Conservation (phyloP, 306 rosid genomes). For the Medicago lupulina region DNA sequence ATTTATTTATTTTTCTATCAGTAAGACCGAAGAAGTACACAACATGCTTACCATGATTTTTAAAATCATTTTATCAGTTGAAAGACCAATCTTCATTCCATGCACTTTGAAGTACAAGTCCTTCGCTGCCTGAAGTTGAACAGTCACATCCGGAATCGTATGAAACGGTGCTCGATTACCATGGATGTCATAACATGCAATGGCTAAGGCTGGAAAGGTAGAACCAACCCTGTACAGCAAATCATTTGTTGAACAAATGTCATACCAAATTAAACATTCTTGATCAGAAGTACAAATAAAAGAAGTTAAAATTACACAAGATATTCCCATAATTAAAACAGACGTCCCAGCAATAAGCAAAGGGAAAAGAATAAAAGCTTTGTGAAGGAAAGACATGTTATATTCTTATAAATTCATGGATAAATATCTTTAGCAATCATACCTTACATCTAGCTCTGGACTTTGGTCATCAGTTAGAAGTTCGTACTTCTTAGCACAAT, state of each 20-base stretch:
- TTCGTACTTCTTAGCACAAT: conserved; percentile 37
- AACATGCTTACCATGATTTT: conserved; percentile 45
- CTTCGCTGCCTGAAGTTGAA: conserved; percentile 33
- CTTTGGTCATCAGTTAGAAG: conserved; percentile 24
- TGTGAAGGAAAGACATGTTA: background rate
- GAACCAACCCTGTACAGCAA: conserved; percentile 59
- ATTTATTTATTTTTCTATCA: background rate
- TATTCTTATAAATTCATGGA: background rate
- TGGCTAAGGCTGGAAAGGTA: conserved; percentile 34
- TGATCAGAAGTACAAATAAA: background rate
- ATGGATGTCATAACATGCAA: conserved; percentile 45
- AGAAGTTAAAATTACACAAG: background rate
- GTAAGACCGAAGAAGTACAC: background rate
- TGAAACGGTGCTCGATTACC: conserved; percentile 43
- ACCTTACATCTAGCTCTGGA: conserved; percentile 44
- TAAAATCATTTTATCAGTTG: conserved; percentile 33
- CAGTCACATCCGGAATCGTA: conserved; percentile 36
- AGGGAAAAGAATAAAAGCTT: background rate
- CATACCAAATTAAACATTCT: background rate
- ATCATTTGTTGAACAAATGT: background rate
- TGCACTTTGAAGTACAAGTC: conserved; percentile 35
- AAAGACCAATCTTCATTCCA: conserved; percentile 10
- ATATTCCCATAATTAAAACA: background rate
- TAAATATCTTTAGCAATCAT: conserved; percentile 9
- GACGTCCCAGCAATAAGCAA: background rate